Conservation (phyloP, 352 stramenopile species). For the Phytophthora pistaciae region DNA sequence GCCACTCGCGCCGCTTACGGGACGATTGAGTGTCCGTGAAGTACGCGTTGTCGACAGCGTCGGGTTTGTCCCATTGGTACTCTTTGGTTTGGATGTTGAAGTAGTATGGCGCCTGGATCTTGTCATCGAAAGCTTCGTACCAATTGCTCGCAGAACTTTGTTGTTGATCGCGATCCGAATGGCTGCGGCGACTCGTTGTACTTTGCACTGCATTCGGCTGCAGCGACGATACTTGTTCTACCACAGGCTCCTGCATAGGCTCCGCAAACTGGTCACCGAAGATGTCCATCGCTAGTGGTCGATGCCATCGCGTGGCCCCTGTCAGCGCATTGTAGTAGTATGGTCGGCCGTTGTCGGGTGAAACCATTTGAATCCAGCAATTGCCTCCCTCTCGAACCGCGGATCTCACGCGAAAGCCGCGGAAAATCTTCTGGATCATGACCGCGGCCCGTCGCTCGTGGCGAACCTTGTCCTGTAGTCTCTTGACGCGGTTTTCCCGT, state of each 20-base stretch:
- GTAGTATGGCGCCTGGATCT: slow-evolving; percentile 73
- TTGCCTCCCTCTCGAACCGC: slow-evolving; percentile 77
- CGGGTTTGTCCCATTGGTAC: slow-evolving; percentile 77
- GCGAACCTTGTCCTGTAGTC: slow-evolving; percentile 81
- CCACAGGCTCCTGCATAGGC: slow-evolving; percentile 30
- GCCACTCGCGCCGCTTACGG: slow-evolving; percentile 51
- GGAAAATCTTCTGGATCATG: slow-evolving; percentile 85
- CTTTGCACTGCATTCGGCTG: background rate
- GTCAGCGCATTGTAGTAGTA: slow-evolving; percentile 91
- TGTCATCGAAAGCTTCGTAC: slow-evolving; percentile 85
- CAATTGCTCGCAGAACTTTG: slow-evolving; percentile 39
- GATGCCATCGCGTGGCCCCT: slow-evolving; percentile 66
- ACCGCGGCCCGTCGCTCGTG: slow-evolving; percentile 66
- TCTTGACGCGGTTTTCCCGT: slow-evolving; percentile 62
- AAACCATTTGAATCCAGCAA: slow-evolving; percentile 75
- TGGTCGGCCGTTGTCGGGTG: slow-evolving; percentile 29
- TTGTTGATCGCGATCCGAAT: slow-evolving; percentile 5
- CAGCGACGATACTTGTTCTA: background rate
- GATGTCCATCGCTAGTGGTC: slow-evolving; percentile 80
- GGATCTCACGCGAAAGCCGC: slow-evolving; percentile 74
- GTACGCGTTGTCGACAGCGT: slow-evolving; percentile 38
- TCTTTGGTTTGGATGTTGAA: slow-evolving; percentile 81
- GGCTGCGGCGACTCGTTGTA: background rate
- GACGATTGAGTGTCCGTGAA: slow-evolving; percentile 57
- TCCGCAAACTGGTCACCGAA: slow-evolving; percentile 69